Evolutionary conservation across 768 basidiomycete genomes (phyloP).

Genomic region (Cystobasidium onofrii): DNA sequence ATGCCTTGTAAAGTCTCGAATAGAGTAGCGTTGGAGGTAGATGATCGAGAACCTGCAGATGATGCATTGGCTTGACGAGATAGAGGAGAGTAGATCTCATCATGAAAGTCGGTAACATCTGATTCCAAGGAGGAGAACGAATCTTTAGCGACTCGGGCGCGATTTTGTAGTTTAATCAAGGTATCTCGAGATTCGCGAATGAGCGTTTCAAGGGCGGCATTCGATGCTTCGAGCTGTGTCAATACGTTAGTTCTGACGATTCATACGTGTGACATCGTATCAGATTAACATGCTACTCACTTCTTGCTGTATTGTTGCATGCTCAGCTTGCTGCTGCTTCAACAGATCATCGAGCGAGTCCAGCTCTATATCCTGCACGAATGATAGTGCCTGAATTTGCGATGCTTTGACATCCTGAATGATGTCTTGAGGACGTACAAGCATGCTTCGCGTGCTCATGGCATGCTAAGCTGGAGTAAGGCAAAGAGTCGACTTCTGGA

Average conservation of each 20-base stretch:
- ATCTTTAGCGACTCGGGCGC: background rate
- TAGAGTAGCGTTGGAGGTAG: constrained; percentile 45
- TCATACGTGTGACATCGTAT: too few species aligned
- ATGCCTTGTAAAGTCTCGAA: constrained; percentile 73
- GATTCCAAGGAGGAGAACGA: constrained; percentile 21
- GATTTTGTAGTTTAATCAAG: background rate
- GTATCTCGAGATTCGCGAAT: background rate
- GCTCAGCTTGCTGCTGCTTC: constrained; percentile 3
- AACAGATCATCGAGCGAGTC: background rate
- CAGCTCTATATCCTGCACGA: constrained; percentile 13
- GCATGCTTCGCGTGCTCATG: background rate
- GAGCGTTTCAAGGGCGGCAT: background rate
- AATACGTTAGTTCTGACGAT: too few species aligned
- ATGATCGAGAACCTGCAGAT: background rate
- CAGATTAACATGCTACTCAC: background rate
- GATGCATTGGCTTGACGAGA: constrained; percentile 1
- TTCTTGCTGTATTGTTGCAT: constrained; percentile 3
- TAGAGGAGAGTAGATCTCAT: constrained; percentile 31
- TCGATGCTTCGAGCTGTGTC: constrained; percentile 3
- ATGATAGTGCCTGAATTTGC: background rate
- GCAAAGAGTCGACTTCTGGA: background rate
- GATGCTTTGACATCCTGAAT: background rate
- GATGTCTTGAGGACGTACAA: background rate
- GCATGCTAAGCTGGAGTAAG: background rate
- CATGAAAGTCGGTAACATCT: constrained; percentile 25